Evolutionary conservation across 2,329 filamentous ascomycete species (phyloP).

Genomic region (Colletotrichum tanaceti): DNA sequence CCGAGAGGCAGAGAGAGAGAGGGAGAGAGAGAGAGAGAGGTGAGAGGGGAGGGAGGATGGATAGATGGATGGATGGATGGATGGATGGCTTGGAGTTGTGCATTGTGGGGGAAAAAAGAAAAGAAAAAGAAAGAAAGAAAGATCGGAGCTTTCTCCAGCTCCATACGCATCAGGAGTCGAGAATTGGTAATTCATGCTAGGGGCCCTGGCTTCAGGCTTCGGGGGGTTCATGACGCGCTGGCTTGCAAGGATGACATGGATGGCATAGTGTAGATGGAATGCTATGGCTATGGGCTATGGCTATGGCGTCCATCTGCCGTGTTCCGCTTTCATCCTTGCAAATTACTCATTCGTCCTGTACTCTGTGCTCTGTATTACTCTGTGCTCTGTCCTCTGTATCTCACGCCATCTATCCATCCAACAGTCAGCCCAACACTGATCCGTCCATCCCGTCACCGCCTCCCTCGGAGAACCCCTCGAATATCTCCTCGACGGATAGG

Average conservation of each 20-base stretch:
- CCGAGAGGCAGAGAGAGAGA: not conserved
- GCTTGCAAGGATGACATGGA: constrained; percentile 1
- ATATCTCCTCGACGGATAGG: too few species aligned
- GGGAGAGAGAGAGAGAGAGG: too few species aligned
- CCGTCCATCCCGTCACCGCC: not conserved
- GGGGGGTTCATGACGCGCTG: constrained; percentile 28
- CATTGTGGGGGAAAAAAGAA: not conserved
- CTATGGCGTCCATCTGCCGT: not conserved
- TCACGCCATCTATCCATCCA: too few species aligned
- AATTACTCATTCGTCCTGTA: not conserved
- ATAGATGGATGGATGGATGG: constrained; percentile 2
- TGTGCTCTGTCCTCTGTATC: too few species aligned
- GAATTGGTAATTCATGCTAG: constrained; percentile 4
- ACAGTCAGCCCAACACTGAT: too few species aligned
- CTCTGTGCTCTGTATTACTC: too few species aligned
- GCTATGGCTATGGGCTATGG: too few species aligned
- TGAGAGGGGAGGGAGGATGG: not conserved
- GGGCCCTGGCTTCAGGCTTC: constrained; percentile 19
- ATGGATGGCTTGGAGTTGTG: constrained; percentile 22
- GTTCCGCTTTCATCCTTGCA: constrained; percentile 8
- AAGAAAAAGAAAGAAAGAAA: too few species aligned
- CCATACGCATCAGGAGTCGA: constrained; percentile 9
- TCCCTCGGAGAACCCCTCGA: not conserved
- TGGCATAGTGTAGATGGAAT: not conserved
- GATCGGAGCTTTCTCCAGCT: not conserved